phyloP scores from a whole-genome alignment of 1,284 basidiomycete species.

The Malassezia yamatoensis region DNA sequence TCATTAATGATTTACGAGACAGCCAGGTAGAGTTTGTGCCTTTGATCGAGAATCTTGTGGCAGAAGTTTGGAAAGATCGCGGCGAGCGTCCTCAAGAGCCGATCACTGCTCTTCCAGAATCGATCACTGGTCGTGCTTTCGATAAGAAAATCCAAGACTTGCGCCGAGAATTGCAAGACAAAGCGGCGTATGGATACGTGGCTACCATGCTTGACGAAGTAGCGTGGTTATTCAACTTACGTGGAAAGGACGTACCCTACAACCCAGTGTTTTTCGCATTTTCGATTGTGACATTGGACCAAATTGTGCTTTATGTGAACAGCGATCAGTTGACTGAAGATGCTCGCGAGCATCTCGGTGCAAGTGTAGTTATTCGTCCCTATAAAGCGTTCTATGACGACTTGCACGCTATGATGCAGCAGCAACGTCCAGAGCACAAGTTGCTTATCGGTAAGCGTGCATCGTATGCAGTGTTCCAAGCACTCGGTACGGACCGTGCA shows the following conservation, averaged over 20 bases:
- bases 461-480: conserved; percentile 40
- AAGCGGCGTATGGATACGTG: conserved; percentile 32
- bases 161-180: conserved; percentile 32
- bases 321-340: conserved; percentile 56
- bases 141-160: conserved; percentile 34
- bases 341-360: conserved; percentile 55
- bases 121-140: conserved; percentile 55
- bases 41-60: conserved; percentile 67
- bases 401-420: conserved; percentile 22
- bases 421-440: conserved; percentile 24
- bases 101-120: conserved; percentile 62
- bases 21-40: conserved; percentile 22
- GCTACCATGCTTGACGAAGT: conserved; percentile 46
- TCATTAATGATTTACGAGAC: conserved; percentile 23
- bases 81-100: conserved; percentile 63
- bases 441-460: conserved; percentile 41
- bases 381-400: conserved; percentile 53
- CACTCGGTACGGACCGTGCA: conserved; percentile 34
- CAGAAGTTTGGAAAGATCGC: conserved; percentile 66
- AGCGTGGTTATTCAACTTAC: conserved; percentile 76
- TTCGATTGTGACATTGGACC: conserved; percentile 63
- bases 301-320: conserved; percentile 65
- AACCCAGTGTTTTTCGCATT: conserved; percentile 91
- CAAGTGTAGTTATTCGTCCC: conserved; percentile 59
- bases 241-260: conserved; percentile 82